A percentile compares a stretch with the other conserved stretches of the same genome.
Evolutionary conservation across 345 rosid genomes (phyloP).

Genomic region (Psidium friedrichsthalianum): DNA sequence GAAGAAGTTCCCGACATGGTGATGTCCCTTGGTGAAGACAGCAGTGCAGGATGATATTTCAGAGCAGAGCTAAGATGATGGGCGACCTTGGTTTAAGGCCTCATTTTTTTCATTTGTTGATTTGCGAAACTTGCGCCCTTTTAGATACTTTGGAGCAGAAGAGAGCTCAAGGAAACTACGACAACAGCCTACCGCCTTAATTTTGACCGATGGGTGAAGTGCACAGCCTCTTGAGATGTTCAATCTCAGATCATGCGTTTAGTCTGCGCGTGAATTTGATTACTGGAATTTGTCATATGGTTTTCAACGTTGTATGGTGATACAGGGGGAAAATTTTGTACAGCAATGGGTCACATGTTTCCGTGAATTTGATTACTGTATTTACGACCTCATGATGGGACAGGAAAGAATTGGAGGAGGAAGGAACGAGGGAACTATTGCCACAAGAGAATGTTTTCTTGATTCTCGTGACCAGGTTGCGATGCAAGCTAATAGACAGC

Average conservation of each 20-base stretch:
- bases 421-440: not conserved
- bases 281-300: not conserved
- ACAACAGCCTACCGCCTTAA: not conserved
- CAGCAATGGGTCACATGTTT: not conserved
- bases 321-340: not conserved
- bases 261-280: not conserved
- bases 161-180: not conserved
- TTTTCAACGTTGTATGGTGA: not conserved
- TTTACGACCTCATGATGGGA: not conserved
- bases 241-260: not conserved
- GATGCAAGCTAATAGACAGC: not conserved
- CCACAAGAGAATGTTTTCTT: not conserved
- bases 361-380: not conserved
- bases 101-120: not conserved
- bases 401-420: not conserved
- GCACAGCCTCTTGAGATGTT: not conserved
- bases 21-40: not conserved
- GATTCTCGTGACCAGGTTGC: not conserved
- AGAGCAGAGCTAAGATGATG: not conserved
- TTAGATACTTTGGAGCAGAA: not conserved
- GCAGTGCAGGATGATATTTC: not conserved
- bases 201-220: not conserved
- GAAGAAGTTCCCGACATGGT: slow-evolving; percentile 60
- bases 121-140: not conserved
- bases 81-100: not conserved